Evolutionary conservation across 2,329 filamentous ascomycete species (phyloP), one percentile per base, ranked within the genome.

Genomic region (Nemania serpens): DNA sequence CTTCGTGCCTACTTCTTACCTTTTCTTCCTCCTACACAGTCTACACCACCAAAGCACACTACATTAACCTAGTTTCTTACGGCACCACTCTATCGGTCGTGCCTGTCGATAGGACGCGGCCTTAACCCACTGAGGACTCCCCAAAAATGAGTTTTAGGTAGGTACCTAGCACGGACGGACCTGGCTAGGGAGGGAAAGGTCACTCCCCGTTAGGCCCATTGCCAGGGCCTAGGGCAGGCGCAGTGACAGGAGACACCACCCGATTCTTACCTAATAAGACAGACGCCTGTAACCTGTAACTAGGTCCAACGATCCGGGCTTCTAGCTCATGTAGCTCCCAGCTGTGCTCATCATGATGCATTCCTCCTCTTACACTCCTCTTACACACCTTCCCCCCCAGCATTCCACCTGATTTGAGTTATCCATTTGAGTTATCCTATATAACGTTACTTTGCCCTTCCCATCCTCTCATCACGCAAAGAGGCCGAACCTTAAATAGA

Each of bases 61-160:
- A 39, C 36, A 47, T 7, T 7, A 29, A 29, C 25, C 25, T 29
- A 29, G 25, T 39, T 49, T 55, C 37, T 41, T 55, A 58, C 56
- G 49, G 54, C 46, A 55, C 49, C 59, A 45, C 49, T 55, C 37
- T 56, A 56, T 59, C 50, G 57, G 58, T 46, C 33, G 29, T 57
- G 34, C 48, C 55, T 53, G 42, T 52, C 48, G 33, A 52, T 33
- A 41, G 34, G 41, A 47, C 46, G 41, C 54, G 48, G 42, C 39
- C n/a, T n/a, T 45, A 25, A 41, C 50, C 54, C 49, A 58, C 59
- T 61, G 17, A 46, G 29, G 39, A 54, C 39, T 34, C 54, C 29
- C 43, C 20, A 39, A 39, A 13, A 13, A 13, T 39, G 43, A 43
- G 55, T 57, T 51, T 34, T 50, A 45, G 39, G 25, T 18, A 46